Percentiles rank a stretch among this genome's conserved stretches.
These are phyloP conservation scores for Lentinula novae-zelandiae DNA, from an alignment of 1,284 basidiomycete genomes.

Conservation along the genomic window DNA sequence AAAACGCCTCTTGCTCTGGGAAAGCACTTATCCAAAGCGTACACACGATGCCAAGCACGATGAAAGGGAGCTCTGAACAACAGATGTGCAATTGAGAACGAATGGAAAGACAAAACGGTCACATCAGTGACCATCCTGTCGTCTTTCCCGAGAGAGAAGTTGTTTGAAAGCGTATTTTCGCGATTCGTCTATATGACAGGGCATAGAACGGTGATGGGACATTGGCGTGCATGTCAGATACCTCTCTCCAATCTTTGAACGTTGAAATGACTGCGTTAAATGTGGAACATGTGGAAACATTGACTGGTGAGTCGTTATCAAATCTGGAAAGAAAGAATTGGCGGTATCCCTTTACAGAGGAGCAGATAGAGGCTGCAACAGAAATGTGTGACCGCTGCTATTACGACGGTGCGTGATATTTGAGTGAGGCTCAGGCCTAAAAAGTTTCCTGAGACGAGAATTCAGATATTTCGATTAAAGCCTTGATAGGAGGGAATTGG, in stretches of 20 bases:
- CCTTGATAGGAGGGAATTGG: conserved; percentile 8
- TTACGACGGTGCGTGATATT: neutral
- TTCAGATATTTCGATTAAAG: neutral
- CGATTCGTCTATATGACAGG: too few relatives aligned
- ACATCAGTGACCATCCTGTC: too few relatives aligned
- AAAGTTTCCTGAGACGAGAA: neutral
- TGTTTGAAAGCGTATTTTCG: too few relatives aligned
- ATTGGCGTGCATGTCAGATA: too few relatives aligned
- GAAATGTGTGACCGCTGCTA: neutral
- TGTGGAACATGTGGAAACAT: neutral
- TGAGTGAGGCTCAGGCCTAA: neutral
- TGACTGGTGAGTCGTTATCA: too few relatives aligned
- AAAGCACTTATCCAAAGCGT: conserved; percentile 2
- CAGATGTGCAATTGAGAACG: too few relatives aligned
- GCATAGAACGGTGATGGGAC: too few relatives aligned
- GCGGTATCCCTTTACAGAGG: neutral
- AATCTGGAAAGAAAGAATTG: neutral
- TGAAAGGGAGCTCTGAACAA: conserved; percentile 12
- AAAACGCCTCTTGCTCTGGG: neutral
- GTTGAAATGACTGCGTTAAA: neutral
- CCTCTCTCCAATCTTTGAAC: neutral
- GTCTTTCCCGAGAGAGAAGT: too few relatives aligned
- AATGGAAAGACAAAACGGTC: too few relatives aligned
- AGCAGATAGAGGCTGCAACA: neutral
- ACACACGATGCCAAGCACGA: conserved; percentile 17